Evolutionary conservation across 1,139 yeast species (phyloP).

Genomic region (Diutina scorzettiae): DNA sequence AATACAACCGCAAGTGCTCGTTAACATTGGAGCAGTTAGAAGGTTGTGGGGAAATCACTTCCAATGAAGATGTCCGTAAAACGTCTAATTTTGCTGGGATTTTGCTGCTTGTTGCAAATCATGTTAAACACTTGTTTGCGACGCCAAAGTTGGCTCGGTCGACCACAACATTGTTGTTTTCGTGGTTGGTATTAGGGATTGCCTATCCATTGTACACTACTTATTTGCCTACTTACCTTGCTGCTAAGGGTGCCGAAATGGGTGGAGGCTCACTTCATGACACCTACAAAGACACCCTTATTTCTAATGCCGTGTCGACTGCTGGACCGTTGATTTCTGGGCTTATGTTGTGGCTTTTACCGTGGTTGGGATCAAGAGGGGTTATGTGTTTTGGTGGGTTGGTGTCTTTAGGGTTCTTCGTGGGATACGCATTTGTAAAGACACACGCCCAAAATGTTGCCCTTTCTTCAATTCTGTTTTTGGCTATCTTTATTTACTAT

Average conservation of each 20-base stretch:
- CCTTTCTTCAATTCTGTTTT: conserved; percentile 92
- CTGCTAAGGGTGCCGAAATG: conserved; percentile 19
- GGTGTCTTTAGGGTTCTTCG: conserved; percentile 39
- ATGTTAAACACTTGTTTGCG: conserved; percentile 25
- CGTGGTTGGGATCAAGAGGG: conserved; percentile 40
- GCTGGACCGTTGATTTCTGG: conserved; percentile 21
- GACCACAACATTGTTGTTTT: conserved; percentile 25
- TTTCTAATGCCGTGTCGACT: conserved; percentile 17
- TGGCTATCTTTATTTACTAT: conserved; percentile 49
- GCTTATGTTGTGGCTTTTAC: conserved; percentile 16
- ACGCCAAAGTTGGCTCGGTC: conserved; percentile 27
- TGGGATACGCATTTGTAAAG: conserved; percentile 44
- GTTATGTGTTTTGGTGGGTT: conserved; percentile 43
- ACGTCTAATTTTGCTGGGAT: conserved; percentile 3
- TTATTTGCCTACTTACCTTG: conserved; percentile 28
- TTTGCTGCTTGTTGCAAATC: conserved; percentile 13
- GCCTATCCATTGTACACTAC: conserved; percentile 23
- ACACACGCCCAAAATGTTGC: conserved; percentile 63
- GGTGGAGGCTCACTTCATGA: not conserved
- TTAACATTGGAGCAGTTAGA: conserved; percentile 33
- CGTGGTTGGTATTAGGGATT: conserved; percentile 20
- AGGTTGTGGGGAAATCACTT: conserved; percentile 29
- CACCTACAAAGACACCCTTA: conserved; percentile 13
- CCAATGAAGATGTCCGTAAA: conserved; percentile 11
- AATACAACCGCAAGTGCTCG: conserved; percentile 29